Conservation (phyloP, 495 filamentous ascomycete genomes). For the Lophiostoma macrostomum region DNA sequence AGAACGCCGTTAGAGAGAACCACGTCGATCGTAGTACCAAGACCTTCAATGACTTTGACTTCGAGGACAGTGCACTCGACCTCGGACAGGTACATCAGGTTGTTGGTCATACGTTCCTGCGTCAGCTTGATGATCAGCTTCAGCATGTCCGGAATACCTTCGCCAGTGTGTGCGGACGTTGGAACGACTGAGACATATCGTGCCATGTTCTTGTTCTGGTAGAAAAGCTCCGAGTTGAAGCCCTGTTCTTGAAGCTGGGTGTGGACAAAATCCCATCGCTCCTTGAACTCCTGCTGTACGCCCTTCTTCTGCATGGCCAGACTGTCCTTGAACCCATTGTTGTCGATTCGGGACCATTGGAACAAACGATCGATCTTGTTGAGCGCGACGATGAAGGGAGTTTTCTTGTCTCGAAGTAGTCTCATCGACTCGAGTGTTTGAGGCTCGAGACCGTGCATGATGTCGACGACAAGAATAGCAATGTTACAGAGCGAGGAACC, state of each 20-base stretch:
- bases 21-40: slow-evolving; percentile 98
- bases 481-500: slow-evolving; percentile 99
- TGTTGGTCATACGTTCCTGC: slow-evolving; percentile 96
- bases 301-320: slow-evolving; percentile 86
- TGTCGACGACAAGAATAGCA: slow-evolving; percentile 98
- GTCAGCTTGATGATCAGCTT: slow-evolving; percentile 89
- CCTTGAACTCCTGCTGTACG: slow-evolving; percentile 91
- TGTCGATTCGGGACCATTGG: slow-evolving; percentile 94
- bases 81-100: slow-evolving; percentile 96
- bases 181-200: slow-evolving; percentile 91
- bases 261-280: slow-evolving; percentile 86
- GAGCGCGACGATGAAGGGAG: slow-evolving; percentile 96
- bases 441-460: slow-evolving; percentile 99
- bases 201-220: slow-evolving; percentile 96
- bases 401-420: slow-evolving; percentile 86
- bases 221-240: slow-evolving; percentile 96
- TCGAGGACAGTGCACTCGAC: slow-evolving; percentile 97
- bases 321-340: slow-evolving; percentile 96
- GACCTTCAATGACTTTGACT: slow-evolving; percentile 97
- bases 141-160: slow-evolving; percentile 98
- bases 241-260: slow-evolving; percentile 91
- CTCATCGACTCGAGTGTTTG: slow-evolving; percentile 98
- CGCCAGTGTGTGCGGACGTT: slow-evolving; percentile 94
- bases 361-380: slow-evolving; percentile 99
- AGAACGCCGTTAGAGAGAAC: slow-evolving; percentile 95